phyloP scores from a whole-genome alignment of 305 asterid genomes.

The Rubia tinctorum region DNA sequence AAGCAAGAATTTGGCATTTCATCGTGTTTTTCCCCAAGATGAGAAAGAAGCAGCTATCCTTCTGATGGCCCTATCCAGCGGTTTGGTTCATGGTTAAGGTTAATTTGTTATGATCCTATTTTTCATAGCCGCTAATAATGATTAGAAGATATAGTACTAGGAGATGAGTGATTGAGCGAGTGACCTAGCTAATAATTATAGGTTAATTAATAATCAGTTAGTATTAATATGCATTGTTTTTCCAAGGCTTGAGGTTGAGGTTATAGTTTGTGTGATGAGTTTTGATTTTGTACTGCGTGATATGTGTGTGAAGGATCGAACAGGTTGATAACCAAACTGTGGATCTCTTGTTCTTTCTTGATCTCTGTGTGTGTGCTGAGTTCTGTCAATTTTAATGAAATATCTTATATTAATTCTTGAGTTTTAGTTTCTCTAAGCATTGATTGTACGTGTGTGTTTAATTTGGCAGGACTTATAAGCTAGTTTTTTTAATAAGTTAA shows the following conservation, averaged over 20 bases:
- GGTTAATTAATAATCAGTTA: background rate
- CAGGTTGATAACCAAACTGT: conserved; percentile 23
- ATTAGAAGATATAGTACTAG: conserved; percentile 14
- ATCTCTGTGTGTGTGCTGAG: conserved; percentile 3
- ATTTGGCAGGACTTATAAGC: no score
- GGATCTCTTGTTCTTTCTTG: conserved; percentile 27
- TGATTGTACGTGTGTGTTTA: no score
- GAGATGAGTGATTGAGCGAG: conserved; percentile 5
- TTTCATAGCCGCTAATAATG: background rate
- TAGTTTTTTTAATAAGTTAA: no score
- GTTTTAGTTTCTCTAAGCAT: background rate
- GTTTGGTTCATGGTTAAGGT: conserved; percentile 31
- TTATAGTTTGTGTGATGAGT: conserved; percentile 20
- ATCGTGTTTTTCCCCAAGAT: conserved; percentile 85
- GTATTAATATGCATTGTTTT: conserved; percentile 4
- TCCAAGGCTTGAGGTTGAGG: background rate
- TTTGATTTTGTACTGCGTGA: conserved; percentile 19
- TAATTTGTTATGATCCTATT: background rate
- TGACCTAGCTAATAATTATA: conserved; percentile 10
- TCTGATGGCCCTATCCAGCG: conserved; percentile 89
- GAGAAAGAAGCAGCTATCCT: conserved; percentile 95
- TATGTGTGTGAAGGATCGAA: conserved; percentile 12
- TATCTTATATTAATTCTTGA: background rate
- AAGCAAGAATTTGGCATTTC: conserved; percentile 61
- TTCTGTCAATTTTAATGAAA: conserved; percentile 20